Base-by-base conservation (phyloP, 139 green algal species). In the Edaphochlamys debaryana region DNA sequence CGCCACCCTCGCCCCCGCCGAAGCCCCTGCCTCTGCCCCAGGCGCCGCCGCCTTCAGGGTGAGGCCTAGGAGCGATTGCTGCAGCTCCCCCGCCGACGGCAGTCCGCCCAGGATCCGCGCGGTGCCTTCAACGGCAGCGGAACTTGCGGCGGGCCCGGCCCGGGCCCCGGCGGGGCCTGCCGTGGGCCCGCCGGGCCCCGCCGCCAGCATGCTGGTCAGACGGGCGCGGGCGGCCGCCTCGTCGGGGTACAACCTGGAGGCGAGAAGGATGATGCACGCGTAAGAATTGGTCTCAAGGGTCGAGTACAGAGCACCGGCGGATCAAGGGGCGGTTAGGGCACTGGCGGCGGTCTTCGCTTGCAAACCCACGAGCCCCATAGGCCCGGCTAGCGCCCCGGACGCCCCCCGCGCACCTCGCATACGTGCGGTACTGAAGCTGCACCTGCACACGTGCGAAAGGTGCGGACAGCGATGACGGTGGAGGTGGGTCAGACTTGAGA, bases 371-470 rank as follows among this genome's bases (percentile, higher is more conserved):
- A 9, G 45, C 45, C 45, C 13, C 45, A 54, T 54, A 22, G 11
- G 11, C 11, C 11, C 45, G 13, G 19, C 54, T 32, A 63, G 22
- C 23, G 15, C 54, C 54, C 23, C 15, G 11, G 13, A 6, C 54
- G 22, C 15, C 54, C 27, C 22, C 20, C n/a, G n/a, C n/a, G n/a
- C 60, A 81, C 75, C 25, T 71, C 17, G 60, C 60, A 36, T 64
- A 81, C 9, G 67, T 66, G 29, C 60, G 75, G 60, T 58, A 72
- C 40, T 81, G 75, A 41, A 81, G 75, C 60, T 81, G 40, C 40
- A 81, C 40, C 75, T 81, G 73, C n/a, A n/a, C 45, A 13, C 11
- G 11, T 22, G 45, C 11, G 45, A 9, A 13, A 13, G 45, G 45
- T 54, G 13, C 11, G 11, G 13, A 54, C 45, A 54, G 13, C 11